Evolutionary conservation across 768 basidiomycete species (phyloP).

Genomic region (Agaricus blazei): DNA sequence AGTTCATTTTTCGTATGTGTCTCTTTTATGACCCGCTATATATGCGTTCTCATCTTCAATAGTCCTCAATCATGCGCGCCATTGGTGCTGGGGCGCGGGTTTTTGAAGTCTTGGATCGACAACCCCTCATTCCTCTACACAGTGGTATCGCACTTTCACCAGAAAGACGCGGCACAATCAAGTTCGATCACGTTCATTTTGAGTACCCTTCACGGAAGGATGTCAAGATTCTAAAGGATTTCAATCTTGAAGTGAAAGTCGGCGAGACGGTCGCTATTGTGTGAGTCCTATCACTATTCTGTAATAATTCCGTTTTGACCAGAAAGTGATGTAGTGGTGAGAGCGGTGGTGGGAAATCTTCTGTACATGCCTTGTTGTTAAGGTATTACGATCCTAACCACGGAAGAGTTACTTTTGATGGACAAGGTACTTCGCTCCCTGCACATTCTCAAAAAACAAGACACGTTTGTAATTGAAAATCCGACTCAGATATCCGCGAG

Average conservation of each 20-base stretch:
- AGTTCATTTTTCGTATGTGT: slow-evolving; percentile 48
- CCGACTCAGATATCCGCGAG: slow-evolving; percentile 68
- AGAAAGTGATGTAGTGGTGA: slow-evolving; percentile 55
- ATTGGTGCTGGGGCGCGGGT: slow-evolving; percentile 90
- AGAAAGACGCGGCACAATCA: slow-evolving; percentile 60
- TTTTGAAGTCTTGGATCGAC: slow-evolving; percentile 88
- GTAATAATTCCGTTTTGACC: background rate
- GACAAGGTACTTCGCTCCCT: slow-evolving; percentile 56
- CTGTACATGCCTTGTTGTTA: slow-evolving; percentile 79
- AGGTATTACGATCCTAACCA: slow-evolving; percentile 87
- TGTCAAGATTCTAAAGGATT: slow-evolving; percentile 75
- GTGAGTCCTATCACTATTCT: slow-evolving; percentile 44
- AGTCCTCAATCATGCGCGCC: slow-evolving; percentile 95
- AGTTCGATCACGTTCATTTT: slow-evolving; percentile 81
- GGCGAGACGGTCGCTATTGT: slow-evolving; percentile 91
- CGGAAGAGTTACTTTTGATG: slow-evolving; percentile 81
- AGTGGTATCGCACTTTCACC: slow-evolving; percentile 54
- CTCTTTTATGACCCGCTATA: slow-evolving; percentile 19
- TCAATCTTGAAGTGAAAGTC: slow-evolving; percentile 73
- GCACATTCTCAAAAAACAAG: background rate
- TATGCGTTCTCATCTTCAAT: background rate
- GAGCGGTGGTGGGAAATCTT: slow-evolving; percentile 94
- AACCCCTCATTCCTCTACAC: slow-evolving; percentile 65
- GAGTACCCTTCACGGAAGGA: slow-evolving; percentile 86
- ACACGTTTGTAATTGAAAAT: background rate